Base-by-base conservation (phyloP, 2,329 filamentous ascomycete species). In the Ceratocystis alfenasii region DNA sequence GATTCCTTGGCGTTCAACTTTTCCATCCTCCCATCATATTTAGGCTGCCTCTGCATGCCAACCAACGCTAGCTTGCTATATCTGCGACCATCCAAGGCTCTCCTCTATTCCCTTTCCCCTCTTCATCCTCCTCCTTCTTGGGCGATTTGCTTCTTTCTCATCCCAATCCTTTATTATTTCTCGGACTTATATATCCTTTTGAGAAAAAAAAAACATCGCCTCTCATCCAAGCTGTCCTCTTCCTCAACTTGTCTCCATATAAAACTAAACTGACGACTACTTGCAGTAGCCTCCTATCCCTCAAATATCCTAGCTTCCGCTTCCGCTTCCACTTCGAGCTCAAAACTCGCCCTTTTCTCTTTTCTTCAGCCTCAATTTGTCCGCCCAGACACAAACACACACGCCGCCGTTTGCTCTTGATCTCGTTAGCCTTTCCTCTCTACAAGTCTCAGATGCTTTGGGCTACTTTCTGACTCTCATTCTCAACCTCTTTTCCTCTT, bases 401-500 rank as follows among this genome's bases (percentile, higher is more conserved):
- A 59, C 55, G 33, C 17, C 28, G 12, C 33, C 8, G 55, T 30
- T 25, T 33, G 55, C 55, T 59, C 25, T 36, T 59, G 28, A 33
- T 36, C 36, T 41, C 12, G 10, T 12, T 41, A 15, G 36, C 36
- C 36, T 28, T 50, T 55, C 25, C 28, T 30, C 28, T 65, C 63
- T 36, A 25, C 50, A 59, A 45, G 50, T 59, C 48, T 65, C 50
- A 48, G 33, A 45, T 48, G 50, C 44, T 45, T 65, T 65, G 63
- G 53, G 53, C 33, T 25, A 61, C 55, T 36, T 33, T 63, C 44
- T 63, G 55, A 59, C 55, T 15, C 30, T 59, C 55, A 59, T 59
- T 59, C 55, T 59, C 55, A 59, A 59, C 55, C 55, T 59, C 55
- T 41, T 50, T 15, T 50, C 28, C 10, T 30, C 61, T 50, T 41